Percentiles rank a stretch among this genome's conserved stretches.
These are phyloP conservation scores for Claviceps purpurea DNA, from an alignment of 2,329 filamentous ascomycete genomes.

Conservation along the genomic window DNA sequence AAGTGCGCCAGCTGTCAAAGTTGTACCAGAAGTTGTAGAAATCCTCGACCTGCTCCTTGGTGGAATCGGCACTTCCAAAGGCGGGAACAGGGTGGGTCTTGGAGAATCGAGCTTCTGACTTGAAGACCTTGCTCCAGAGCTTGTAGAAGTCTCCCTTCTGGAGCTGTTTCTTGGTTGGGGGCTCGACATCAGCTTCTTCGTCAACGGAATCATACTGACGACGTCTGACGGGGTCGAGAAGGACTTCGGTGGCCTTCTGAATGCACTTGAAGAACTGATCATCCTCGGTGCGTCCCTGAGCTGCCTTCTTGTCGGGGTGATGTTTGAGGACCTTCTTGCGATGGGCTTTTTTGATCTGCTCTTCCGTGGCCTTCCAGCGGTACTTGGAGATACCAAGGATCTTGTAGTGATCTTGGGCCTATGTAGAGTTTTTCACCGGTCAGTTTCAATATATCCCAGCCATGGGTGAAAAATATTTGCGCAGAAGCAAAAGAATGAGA, in stretches of 20 bases:
- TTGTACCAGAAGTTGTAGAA: constrained; percentile 99
- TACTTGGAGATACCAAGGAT: constrained; percentile 88
- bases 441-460: not conserved
- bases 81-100: constrained; percentile 77
- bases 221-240: constrained; percentile 82
- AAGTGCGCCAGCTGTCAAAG: constrained; percentile 94
- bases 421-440: not conserved
- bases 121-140: constrained; percentile 82
- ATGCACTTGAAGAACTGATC: constrained; percentile 99
- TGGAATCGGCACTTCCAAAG: constrained; percentile 72
- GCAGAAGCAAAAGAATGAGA: too few relatives aligned
- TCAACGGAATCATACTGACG: constrained; percentile 96
- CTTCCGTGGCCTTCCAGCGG: constrained; percentile 83
- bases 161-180: constrained; percentile 81
- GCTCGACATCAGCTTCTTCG: constrained; percentile 81
- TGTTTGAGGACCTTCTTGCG: constrained; percentile 99
- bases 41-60: constrained; percentile 76
- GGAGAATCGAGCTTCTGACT: constrained; percentile 85
- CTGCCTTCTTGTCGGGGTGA: constrained; percentile 98
- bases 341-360: constrained; percentile 98
- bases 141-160: constrained; percentile 89
- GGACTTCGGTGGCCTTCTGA: constrained; percentile 90
- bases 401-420: constrained; percentile 96
- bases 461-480: too few relatives aligned
- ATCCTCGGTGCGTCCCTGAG: constrained; percentile 73